Base-by-base conservation (phyloP, 1,284 basidiomycete genomes). In the Ustilago sp. region DNA sequence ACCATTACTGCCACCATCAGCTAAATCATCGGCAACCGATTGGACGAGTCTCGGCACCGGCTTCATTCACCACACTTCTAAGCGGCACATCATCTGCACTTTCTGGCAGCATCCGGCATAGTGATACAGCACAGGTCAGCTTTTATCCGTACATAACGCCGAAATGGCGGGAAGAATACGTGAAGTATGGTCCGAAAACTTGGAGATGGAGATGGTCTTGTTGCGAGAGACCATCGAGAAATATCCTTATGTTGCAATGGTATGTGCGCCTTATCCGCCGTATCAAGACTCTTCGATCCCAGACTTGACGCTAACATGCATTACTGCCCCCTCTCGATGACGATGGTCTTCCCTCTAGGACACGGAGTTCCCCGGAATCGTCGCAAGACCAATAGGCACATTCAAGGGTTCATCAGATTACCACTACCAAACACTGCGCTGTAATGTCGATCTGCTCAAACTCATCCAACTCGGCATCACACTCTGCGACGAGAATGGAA, bases 341-440 rank as follows among this genome's bases (percentile, higher is more conserved):
- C 34, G 23, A 28, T 28, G 23, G 23, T 28, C 23, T 28, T 28
- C 19, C 43, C n/a, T 15, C 8, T 19, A 45, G 43, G 96, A 99
- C 86, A 98, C 97, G 72, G 97, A 99, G 87, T 99, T 99, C 86
- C 96, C 96, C 34, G 97, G 97, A 9, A 96, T 98, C 56, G 96
- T 99, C 48, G 97, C 96, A 9, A 90, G 97, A 19, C 96, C 97
- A 13, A 98, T 99, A 85, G 96, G 96, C 13, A 90, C 91, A 43
- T 99, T 98, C 89, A 95, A 94, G 87, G 96, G 95, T 0, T 94
- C 94, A 12, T 94, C 94, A 17, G 96, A 99, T 87, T 98, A 98
- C 85, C 96, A 99, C 88, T 99, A 98, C 87, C 96, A 99, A 87
- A 99, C 97, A 5, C 95, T 99, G 92, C 91, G 96, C 75, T 86